These are phyloP conservation scores for Bauhinia variegata DNA, from an alignment of 306 rosid species.

Conservation along the genomic window DNA sequence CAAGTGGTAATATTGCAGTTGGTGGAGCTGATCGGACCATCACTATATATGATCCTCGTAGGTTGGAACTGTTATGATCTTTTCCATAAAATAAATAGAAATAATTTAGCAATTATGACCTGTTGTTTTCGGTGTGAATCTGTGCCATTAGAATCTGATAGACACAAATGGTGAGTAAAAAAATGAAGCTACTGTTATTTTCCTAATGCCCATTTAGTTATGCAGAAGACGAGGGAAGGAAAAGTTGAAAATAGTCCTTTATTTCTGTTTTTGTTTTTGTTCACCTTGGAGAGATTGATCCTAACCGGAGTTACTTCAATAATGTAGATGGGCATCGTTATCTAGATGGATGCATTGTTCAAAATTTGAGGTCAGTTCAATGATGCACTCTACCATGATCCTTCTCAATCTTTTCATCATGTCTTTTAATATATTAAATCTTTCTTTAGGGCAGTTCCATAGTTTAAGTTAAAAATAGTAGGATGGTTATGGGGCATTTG, in stretches of 20 bases:
- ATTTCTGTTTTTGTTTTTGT: background rate
- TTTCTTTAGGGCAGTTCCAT: background rate
- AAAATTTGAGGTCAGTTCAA: slow-evolving; percentile 74
- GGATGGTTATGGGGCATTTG: slow-evolving; percentile 18
- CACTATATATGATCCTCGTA: slow-evolving; percentile 92
- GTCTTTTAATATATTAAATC: background rate
- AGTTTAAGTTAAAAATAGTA: background rate
- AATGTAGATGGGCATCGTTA: slow-evolving; percentile 73
- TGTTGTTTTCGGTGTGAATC: slow-evolving; percentile 8
- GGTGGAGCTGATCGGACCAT: slow-evolving; percentile 90
- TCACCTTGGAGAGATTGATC: slow-evolving; percentile 20
- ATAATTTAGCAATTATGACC: slow-evolving; percentile 25
- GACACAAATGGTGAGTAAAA: slow-evolving; percentile 3
- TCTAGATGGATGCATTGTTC: slow-evolving; percentile 96
- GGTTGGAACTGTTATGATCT: slow-evolving; percentile 49
- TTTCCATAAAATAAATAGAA: slow-evolving; percentile 19
- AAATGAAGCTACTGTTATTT: background rate
- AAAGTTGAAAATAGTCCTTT: background rate
- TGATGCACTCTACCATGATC: slow-evolving; percentile 19
- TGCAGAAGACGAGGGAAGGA: background rate
- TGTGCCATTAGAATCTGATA: slow-evolving; percentile 14
- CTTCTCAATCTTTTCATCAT: slow-evolving; percentile 30
- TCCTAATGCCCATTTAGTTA: background rate
- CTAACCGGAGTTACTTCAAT: slow-evolving; percentile 33
- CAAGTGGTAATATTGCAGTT: slow-evolving; percentile 74